phyloP scores from a whole-genome alignment of 208 protist genomes.

The Entamoeba invadens region DNA sequence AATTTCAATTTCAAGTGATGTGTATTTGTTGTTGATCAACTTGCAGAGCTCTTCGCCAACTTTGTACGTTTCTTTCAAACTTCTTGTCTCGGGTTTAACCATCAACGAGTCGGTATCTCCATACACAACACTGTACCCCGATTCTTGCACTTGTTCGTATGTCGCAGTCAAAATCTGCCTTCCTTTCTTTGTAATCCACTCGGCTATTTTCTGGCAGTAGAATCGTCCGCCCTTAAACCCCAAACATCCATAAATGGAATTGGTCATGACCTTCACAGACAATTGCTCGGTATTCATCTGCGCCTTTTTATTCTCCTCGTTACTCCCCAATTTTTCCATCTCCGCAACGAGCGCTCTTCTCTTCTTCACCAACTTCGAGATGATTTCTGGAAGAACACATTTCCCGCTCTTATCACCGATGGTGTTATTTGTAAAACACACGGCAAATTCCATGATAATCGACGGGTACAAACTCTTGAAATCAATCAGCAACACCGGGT shows the following conservation, averaged over 20 bases:
- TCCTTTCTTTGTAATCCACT: conserved; percentile 84
- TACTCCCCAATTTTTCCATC: neutral
- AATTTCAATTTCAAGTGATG: neutral
- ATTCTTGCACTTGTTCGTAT: conserved; percentile 57
- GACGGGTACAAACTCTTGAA: conserved; percentile 99
- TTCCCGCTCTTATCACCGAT: neutral
- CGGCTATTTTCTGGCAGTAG: conserved; percentile 84
- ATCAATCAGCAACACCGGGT: conserved; percentile 92
- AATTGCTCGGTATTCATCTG: conserved; percentile 14
- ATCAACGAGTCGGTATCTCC: conserved; percentile 99
- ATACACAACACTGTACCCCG: conserved; percentile 50
- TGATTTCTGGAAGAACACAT: conserved; percentile 3
- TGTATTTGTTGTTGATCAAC: neutral
- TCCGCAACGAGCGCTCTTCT: neutral
- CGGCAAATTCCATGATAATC: conserved; percentile 97
- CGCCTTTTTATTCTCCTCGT: neutral
- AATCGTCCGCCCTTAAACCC: conserved; percentile 91
- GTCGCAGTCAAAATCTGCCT: conserved; percentile 72
- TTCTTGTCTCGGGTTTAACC: conserved; percentile 49
- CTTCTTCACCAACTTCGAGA: neutral
- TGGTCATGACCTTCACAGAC: conserved; percentile 29
- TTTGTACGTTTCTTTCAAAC: neutral
- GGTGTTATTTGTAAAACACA: conserved; percentile 96
- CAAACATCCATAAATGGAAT: conserved; percentile 74
- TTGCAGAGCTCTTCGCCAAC: neutral